Evolutionary conservation across 176 grass and related monocot species (phyloP), one percentile per base, ranked within the genome.

Genomic region (Phoenix dactylifera): DNA sequence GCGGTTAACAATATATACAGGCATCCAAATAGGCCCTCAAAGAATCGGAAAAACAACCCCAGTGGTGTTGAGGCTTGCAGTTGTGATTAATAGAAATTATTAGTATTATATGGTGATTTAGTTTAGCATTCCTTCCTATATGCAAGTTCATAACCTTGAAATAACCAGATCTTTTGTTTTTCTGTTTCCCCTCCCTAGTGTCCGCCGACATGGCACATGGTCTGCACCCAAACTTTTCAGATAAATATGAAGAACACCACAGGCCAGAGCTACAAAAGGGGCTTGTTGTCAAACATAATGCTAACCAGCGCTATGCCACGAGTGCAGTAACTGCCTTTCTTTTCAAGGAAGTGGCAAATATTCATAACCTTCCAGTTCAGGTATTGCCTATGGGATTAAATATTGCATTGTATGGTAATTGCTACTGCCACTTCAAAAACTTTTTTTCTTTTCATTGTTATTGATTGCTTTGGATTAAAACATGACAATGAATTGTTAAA

Each of bases 191-290:
- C 54, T 76, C 9, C 15, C 22, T 76, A 96, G 91, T 90, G 67
- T 96, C 86, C 0, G 86, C 86, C 4, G 91, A 95, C 65, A 95
- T 95, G 91, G 91, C 91, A 63, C 91, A 95, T 69, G 91, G 86
- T 20, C 61, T 95, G 59, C 91, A 95, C 58, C 91, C 86, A 29
- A 95, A 95, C 75, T 85, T 90, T 73, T 32, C 83, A 12, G 91
- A 95, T 17, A 95, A 95, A 65, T 82, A 95, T 71, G 91, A 95
- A 81, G 86, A 95, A 22, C 62, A 81, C 69, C 91, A 95, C 58
- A 81, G 91, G 71, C 83, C 86, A 30, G 80, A 80, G 59, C 68
- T 95, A 52, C 86, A 95, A 59, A 90, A 95, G 60, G 91, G 91
- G 35, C 74, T 95, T 50, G 91, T 95, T 22, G 90, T 95, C 54